A percentile compares a stretch with the other conserved stretches of the same genome.
These are phyloP conservation scores for Mycena epipterygia DNA, from an alignment of 768 basidiomycete genomes.

Conservation along the genomic window DNA sequence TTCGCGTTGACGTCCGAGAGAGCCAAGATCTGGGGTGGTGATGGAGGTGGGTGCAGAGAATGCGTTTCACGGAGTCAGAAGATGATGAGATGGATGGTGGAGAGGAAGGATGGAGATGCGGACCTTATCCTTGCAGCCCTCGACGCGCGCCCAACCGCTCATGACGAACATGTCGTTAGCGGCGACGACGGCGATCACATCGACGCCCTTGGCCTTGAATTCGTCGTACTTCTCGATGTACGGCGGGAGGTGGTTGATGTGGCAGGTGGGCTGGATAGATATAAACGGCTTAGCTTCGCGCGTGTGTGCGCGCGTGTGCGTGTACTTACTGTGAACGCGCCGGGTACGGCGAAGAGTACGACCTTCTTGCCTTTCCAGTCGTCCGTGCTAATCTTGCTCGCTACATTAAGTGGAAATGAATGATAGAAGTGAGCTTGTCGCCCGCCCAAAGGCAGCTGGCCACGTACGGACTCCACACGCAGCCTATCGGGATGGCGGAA, in stretches of 20 bases:
- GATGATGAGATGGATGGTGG: not conserved
- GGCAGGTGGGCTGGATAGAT: slow-evolving; percentile 76
- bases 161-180: slow-evolving; percentile 88
- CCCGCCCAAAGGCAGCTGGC: not conserved
- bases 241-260: slow-evolving; percentile 70
- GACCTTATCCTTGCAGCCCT: slow-evolving; percentile 77
- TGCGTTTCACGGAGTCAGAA: not conserved
- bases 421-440: not conserved
- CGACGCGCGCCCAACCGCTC: slow-evolving; percentile 72
- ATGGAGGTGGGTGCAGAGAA: not conserved
- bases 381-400: slow-evolving; percentile 65
- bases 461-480: slow-evolving; percentile 77
- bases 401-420: slow-evolving; percentile 50
- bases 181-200: slow-evolving; percentile 77
- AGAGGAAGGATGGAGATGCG: not conserved
- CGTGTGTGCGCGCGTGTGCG: not conserved
- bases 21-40: slow-evolving; percentile 63
- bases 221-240: slow-evolving; percentile 80
- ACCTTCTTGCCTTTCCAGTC: slow-evolving; percentile 89
- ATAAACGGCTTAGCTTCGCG: slow-evolving; percentile 55
- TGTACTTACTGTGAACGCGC: slow-evolving; percentile 79
- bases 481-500: slow-evolving; percentile 50
- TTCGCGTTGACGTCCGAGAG: slow-evolving; percentile 68
- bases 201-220: slow-evolving; percentile 84
- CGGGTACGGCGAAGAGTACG: slow-evolving; percentile 82